These are phyloP conservation scores for Powellomyces hirtus DNA, from an alignment of 192 early-diverging fungal genomes.

Conservation along the genomic window DNA sequence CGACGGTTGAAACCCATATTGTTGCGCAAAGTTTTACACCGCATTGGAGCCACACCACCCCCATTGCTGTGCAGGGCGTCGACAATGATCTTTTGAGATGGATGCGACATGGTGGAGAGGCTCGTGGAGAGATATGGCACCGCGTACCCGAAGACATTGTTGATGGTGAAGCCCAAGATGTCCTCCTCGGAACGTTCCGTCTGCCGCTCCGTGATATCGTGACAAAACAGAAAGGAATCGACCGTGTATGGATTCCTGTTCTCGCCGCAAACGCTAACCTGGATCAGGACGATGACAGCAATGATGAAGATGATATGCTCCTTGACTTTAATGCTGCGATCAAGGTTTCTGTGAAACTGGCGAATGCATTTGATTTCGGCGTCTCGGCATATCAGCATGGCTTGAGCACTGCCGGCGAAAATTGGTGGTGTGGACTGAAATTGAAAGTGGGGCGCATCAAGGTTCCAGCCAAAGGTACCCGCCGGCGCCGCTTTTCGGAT, in stretches of 20 bases:
- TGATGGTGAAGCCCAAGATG: conserved; percentile 16
- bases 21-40: conserved; percentile 31
- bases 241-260: conserved; percentile 27
- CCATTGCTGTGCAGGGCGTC: conserved; percentile 5
- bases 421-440: not conserved
- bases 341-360: conserved; percentile 24
- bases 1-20: conserved; percentile 13
- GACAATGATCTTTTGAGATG: conserved; percentile 28
- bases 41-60: conserved; percentile 8
- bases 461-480: not conserved
- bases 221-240: conserved; percentile 16
- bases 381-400: not conserved
- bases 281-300: not conserved
- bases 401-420: not conserved
- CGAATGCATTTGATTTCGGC: conserved; percentile 13
- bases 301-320: not conserved
- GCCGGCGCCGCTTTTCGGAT: too few species aligned
- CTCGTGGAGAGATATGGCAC: conserved; percentile 40
- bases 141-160: not conserved
- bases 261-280: not conserved
- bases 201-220: conserved; percentile 28
- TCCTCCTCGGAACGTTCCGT: conserved; percentile 33
- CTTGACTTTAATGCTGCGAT: too few species aligned
- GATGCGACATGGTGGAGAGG: conserved; percentile 32
- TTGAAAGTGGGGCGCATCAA: not conserved